These are phyloP conservation scores for Ceratobasidium sp. DNA, from an alignment of 1,284 basidiomycete species.

Conservation along the genomic window DNA sequence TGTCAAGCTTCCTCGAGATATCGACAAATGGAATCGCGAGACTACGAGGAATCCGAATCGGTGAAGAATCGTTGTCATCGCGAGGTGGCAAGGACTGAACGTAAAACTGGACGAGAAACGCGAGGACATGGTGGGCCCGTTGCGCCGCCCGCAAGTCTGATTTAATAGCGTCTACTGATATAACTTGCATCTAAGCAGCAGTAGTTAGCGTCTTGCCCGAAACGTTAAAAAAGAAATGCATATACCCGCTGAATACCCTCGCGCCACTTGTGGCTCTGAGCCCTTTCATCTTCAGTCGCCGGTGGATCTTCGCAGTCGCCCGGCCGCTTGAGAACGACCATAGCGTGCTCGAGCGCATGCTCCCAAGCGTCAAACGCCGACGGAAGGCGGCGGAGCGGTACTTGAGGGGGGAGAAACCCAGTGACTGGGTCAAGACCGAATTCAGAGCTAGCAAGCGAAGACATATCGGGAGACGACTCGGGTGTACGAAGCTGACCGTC, in stretches of 20 bases:
- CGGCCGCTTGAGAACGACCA: constrained; percentile 55
- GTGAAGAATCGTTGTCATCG: constrained; percentile 46
- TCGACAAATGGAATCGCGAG: constrained; percentile 63
- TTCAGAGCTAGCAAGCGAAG: constrained; percentile 66
- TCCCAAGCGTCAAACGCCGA: constrained; percentile 60
- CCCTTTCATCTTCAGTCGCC: constrained; percentile 51
- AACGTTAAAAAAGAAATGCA: constrained; percentile 52
- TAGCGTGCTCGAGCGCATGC: constrained; percentile 53
- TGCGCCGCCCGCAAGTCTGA: constrained; percentile 58
- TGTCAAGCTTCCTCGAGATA: constrained; percentile 62
- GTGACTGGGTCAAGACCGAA: constrained; percentile 67
- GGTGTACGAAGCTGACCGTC: constrained; percentile 52
- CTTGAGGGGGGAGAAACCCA: constrained; percentile 65
- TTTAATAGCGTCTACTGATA: constrained; percentile 54
- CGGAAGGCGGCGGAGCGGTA: constrained; percentile 59
- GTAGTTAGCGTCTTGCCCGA: neutral
- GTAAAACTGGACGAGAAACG: constrained; percentile 69
- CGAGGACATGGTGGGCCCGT: constrained; percentile 65
- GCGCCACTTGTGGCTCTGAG: constrained; percentile 53
- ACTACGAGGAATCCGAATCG: constrained; percentile 58
- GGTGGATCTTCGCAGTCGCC: constrained; percentile 52
- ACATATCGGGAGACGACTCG: constrained; percentile 60
- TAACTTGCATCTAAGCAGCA: constrained; percentile 55
- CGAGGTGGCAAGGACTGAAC: constrained; percentile 59
- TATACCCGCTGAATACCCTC: constrained; percentile 49